Conservation (phyloP, 768 basidiomycete genomes). For the Hirschioporus abietinus region DNA sequence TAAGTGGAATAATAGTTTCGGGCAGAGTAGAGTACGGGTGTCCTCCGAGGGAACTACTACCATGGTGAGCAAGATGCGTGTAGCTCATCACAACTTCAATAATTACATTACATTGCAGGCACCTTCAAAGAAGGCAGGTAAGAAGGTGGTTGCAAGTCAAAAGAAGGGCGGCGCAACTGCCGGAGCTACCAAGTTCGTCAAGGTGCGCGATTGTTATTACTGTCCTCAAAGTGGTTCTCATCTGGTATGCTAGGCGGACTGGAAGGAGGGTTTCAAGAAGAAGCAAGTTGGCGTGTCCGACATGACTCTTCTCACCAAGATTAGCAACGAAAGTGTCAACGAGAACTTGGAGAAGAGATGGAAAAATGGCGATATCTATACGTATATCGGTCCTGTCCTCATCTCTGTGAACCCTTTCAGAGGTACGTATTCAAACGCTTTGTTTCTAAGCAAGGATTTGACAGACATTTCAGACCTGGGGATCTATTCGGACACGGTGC, state of each 20-base stretch:
- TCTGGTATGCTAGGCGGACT: constrained; percentile 70
- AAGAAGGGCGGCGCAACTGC: constrained; percentile 51
- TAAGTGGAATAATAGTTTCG: background rate
- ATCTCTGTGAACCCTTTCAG: constrained; percentile 99
- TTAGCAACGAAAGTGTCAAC: constrained; percentile 97
- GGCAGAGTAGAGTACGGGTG: background rate
- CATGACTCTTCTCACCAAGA: constrained; percentile 96
- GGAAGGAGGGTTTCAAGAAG: constrained; percentile 99
- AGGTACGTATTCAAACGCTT: constrained; percentile 43
- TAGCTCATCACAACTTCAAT: background rate
- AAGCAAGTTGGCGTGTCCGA: constrained; percentile 97
- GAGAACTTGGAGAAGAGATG: constrained; percentile 97
- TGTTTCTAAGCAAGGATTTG: constrained; percentile 11
- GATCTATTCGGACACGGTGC: constrained; percentile 90
- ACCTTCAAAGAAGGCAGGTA: constrained; percentile 85
- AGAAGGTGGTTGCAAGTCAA: constrained; percentile 62
- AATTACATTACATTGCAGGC: constrained; percentile 42
- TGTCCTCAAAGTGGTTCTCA: constrained; percentile 11
- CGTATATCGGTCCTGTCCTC: constrained; percentile 96
- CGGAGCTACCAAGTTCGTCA: constrained; percentile 57
- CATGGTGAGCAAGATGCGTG: background rate
- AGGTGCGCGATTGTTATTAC: constrained; percentile 39
- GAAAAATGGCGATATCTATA: constrained; percentile 95
- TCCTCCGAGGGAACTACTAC: background rate
- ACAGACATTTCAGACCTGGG: constrained; percentile 66